A percentile compares a stretch with the other conserved stretches of the same genome.
Conservation (phyloP, 2,329 filamentous ascomycete genomes). For the Claviceps cyperi region DNA sequence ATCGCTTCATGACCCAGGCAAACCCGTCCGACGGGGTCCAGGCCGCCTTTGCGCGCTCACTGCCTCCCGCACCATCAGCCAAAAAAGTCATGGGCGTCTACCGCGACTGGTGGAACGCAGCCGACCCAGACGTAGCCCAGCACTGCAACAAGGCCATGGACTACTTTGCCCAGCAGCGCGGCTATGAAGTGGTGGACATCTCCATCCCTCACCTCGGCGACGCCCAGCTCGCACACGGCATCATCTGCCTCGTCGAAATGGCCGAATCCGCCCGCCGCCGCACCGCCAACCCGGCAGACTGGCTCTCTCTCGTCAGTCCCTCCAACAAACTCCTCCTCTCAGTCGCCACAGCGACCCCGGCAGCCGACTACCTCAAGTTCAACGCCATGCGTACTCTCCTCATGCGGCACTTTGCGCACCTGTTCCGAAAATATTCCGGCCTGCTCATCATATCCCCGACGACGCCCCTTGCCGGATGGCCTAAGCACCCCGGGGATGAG, state of each 20-base stretch:
- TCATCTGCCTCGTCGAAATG: constrained; percentile 64
- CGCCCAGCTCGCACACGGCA: constrained; percentile 61
- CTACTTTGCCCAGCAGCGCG: constrained; percentile 35
- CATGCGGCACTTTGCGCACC: constrained; percentile 61
- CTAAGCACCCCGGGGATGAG: constrained; percentile 40
- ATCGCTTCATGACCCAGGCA: constrained; percentile 62
- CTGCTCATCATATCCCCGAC: constrained; percentile 70
- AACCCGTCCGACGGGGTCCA: constrained; percentile 49
- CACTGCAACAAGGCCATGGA: constrained; percentile 49
- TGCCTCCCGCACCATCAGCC: constrained; percentile 24
- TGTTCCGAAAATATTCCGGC: constrained; percentile 58
- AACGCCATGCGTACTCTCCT: constrained; percentile 60
- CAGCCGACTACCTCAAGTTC: constrained; percentile 56
- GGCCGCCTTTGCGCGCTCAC: constrained; percentile 45
- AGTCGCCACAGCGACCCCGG: constrained; percentile 48
- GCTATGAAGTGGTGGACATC: constrained; percentile 42
- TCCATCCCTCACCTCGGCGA: constrained; percentile 51
- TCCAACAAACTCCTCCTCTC: constrained; percentile 57
- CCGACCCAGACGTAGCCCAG: constrained; percentile 47
- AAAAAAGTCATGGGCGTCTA: constrained; percentile 59
- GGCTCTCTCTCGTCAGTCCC: constrained; percentile 42
- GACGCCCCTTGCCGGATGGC: constrained; percentile 62
- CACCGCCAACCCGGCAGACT: constrained; percentile 29
- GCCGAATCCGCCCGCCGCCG: constrained; percentile 30
- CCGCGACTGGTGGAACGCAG: constrained; percentile 30